Conservation (phyloP, 345 rosid species). For the Melaleuca quinquenervia region DNA sequence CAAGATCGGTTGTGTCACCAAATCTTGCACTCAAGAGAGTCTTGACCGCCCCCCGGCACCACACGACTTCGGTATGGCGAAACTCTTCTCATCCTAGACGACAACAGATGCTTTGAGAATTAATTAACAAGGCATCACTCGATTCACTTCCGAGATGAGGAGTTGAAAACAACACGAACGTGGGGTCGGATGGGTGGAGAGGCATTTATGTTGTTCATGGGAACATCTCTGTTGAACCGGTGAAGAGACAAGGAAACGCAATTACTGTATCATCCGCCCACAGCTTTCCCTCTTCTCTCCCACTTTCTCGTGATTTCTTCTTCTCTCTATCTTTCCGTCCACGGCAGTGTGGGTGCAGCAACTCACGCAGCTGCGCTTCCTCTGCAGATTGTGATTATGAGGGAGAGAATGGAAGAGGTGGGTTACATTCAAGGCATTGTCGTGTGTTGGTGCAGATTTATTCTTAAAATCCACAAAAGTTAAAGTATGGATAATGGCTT, state of each 20-base stretch:
- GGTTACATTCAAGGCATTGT: background rate
- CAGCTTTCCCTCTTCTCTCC: background rate
- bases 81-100: no score
- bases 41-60: no score
- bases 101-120: background rate
- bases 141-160: background rate
- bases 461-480: background rate
- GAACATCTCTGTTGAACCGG: background rate
- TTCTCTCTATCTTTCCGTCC: background rate
- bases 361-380: background rate
- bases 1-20: no score
- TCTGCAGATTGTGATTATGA: no score
- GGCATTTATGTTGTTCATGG: background rate
- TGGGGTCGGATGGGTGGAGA: background rate
- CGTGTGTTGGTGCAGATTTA: background rate
- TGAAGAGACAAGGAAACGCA: background rate
- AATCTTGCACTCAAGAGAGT: no score
- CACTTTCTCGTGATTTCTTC: background rate
- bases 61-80: no score
- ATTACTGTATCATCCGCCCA: background rate
- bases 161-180: background rate
- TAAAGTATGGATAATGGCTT: background rate
- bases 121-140: background rate
- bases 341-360: background rate
- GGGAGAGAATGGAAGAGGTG: no score